Conservation (phyloP, 805 yeast genomes). For the Candida bentonensis region DNA sequence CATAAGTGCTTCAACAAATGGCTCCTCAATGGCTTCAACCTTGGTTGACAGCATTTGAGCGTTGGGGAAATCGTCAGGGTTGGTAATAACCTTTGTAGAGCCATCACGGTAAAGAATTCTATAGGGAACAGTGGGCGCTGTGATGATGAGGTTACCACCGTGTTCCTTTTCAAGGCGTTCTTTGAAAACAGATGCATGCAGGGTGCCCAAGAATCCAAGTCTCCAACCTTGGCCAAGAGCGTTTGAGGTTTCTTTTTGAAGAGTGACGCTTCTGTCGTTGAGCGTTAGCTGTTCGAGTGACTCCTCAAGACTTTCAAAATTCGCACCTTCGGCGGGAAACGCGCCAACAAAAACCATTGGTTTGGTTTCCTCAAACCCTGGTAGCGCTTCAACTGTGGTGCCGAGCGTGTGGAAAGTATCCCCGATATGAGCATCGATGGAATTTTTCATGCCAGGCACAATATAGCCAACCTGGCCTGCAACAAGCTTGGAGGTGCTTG, state of each 20-base stretch:
- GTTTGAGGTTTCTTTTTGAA: conserved; percentile 80
- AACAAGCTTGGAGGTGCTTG: conserved; percentile 43
- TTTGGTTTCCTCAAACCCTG: conserved; percentile 92
- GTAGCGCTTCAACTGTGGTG: conserved; percentile 55
- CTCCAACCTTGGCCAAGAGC: conserved; percentile 98
- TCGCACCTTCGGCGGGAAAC: conserved; percentile 88
- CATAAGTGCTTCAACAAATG: conserved; percentile 80
- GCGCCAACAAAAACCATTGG: conserved; percentile 99
- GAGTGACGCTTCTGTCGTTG: conserved; percentile 82
- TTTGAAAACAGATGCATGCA: conserved; percentile 89
- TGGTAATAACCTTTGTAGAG: conserved; percentile 50
- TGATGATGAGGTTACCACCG: conserved; percentile 81
- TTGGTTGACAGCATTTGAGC: conserved; percentile 21
- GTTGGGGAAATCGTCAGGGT: conserved; percentile 83
- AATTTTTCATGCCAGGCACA: conserved; percentile 86
- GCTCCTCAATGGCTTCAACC: conserved; percentile 53
- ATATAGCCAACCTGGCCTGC: conserved; percentile 95
- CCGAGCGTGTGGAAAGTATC: conserved; percentile 62
- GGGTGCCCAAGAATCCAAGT: conserved; percentile 82
- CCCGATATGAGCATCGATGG: conserved; percentile 78
- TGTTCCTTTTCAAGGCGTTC: conserved; percentile 88
- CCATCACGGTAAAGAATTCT: conserved; percentile 59
- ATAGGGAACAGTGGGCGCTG: conserved; percentile 95
- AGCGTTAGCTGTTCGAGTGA: conserved; percentile 76
- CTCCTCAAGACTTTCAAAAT: conserved; percentile 80